Conservation (phyloP, 2,329 filamentous ascomycete genomes). For the Calonectria multiphialidica region DNA sequence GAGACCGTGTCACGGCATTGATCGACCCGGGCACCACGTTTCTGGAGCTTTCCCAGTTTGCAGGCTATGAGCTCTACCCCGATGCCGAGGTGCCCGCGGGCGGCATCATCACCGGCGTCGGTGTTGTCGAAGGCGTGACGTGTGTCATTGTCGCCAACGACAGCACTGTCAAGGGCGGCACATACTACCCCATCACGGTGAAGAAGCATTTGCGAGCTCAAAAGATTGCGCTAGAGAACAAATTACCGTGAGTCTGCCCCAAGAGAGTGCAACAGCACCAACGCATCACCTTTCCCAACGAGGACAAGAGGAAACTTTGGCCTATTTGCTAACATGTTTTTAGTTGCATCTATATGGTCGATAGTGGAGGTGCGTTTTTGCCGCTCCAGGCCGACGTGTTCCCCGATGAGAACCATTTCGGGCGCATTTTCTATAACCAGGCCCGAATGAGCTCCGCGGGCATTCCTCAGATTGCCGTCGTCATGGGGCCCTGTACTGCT, state of each 20-base stretch:
- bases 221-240: slow-evolving; percentile 90
- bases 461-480: slow-evolving; percentile 93
- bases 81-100: slow-evolving; percentile 90
- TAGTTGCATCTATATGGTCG: slow-evolving; percentile 93
- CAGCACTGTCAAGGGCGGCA: slow-evolving; percentile 96
- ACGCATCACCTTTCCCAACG: neutral
- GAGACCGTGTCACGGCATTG: slow-evolving; percentile 88
- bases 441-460: slow-evolving; percentile 90
- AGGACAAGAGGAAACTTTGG: neutral
- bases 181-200: slow-evolving; percentile 96
- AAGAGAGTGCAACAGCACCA: neutral
- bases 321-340: slow-evolving; percentile 14
- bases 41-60: slow-evolving; percentile 92
- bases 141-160: slow-evolving; percentile 97
- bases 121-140: slow-evolving; percentile 88
- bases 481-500: slow-evolving; percentile 97
- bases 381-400: slow-evolving; percentile 97
- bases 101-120: slow-evolving; percentile 93
- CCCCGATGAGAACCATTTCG: slow-evolving; percentile 94
- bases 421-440: slow-evolving; percentile 98
- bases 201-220: slow-evolving; percentile 98
- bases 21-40: slow-evolving; percentile 92
- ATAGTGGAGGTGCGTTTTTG: slow-evolving; percentile 94
- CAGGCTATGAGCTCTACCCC: slow-evolving; percentile 86
- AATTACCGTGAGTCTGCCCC: slow-evolving; percentile 65